Percentiles rank a stretch among this genome's conserved stretches.
phyloP scores from a whole-genome alignment of 139 green algal genomes.

The Picochlorum sp. region DNA sequence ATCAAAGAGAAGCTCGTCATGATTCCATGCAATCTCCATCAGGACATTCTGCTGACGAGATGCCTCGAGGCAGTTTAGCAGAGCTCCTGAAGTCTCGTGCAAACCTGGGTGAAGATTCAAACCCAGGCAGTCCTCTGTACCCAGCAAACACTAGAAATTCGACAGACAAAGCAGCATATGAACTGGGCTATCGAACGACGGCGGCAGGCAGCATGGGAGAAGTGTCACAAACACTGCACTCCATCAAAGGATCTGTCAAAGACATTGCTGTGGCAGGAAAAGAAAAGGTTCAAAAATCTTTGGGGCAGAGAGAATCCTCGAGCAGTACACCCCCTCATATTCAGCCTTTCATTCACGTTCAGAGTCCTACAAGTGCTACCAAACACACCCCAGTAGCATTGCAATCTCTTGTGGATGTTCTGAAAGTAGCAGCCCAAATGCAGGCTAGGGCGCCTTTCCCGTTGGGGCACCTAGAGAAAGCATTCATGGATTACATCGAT shows the following conservation, averaged over 20 bases:
- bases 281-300: conserved; percentile 11
- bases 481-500: too few relatives aligned
- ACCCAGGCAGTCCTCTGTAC: background rate
- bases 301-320: too few relatives aligned
- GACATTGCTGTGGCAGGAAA: conserved; percentile 15
- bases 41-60: background rate
- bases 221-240: conserved; percentile 10
- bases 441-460: too few relatives aligned
- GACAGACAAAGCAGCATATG: conserved; percentile 1
- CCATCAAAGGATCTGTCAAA: conserved; percentile 14
- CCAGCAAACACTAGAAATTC: background rate
- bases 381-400: too few relatives aligned
- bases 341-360: too few relatives aligned
- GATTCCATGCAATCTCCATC: background rate
- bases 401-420: too few relatives aligned
- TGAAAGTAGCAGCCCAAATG: too few relatives aligned
- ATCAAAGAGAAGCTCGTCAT: background rate
- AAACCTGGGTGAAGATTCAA: background rate
- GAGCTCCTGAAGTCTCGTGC: background rate
- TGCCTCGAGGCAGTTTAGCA: background rate
- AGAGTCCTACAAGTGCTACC: too few relatives aligned
- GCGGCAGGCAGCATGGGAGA: background rate
- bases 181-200: background rate
- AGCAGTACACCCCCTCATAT: too few relatives aligned
- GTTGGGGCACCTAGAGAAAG: too few relatives aligned